Base-by-base conservation (phyloP, 495 filamentous ascomycete genomes). In the Chaetomidium leptoderma region DNA sequence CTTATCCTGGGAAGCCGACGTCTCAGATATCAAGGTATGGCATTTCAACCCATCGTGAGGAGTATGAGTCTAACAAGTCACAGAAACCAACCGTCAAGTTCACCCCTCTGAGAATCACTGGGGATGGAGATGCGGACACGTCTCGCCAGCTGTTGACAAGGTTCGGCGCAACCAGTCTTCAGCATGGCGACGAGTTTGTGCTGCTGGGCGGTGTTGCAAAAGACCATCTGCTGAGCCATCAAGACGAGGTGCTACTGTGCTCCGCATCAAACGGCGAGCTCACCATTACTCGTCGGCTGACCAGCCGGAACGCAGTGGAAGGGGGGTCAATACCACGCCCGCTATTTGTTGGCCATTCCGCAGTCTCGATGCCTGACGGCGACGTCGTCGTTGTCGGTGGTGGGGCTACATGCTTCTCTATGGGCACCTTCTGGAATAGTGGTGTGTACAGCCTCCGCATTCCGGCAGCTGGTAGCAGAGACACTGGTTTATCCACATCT, bases 371-470 rank as follows among this genome's bases (percentile, higher is more conserved):
- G 7, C 30, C 66, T 8, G 49, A 71, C 40, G 70, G 76, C 16
- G 66, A 78, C 26, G 61, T 90, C 4, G 60, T 86, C 17, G 69
- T 96, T 2, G 69, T 87, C 35, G 90, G 90, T 9, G 91, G 92
- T 16, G 91, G 92, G 19, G 89, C 89, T 26, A 88, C 91, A 0
- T 95, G 91, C 68, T 96, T 95, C 71, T 90, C 89, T 0, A 92
- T 95, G 78, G 70, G 70, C 1, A 70, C 70, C 0, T 72, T 68
- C 54, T 72, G 70, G 70, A 72, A 67, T 19, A 67, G 59, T 23
- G 64, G 64, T 0, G 63, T 68, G 0, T 73, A 66, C 19, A 63
- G 58, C 2, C 35, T 71, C 2, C 43, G 45, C 0, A 16, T 62
- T 0, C 29, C 39, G 14, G 32, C 11, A 1, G 0, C 0, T 8